phyloP scores from a whole-genome alignment of 192 early-diverging fungal genomes.

The Geranomyces michiganensis region DNA sequence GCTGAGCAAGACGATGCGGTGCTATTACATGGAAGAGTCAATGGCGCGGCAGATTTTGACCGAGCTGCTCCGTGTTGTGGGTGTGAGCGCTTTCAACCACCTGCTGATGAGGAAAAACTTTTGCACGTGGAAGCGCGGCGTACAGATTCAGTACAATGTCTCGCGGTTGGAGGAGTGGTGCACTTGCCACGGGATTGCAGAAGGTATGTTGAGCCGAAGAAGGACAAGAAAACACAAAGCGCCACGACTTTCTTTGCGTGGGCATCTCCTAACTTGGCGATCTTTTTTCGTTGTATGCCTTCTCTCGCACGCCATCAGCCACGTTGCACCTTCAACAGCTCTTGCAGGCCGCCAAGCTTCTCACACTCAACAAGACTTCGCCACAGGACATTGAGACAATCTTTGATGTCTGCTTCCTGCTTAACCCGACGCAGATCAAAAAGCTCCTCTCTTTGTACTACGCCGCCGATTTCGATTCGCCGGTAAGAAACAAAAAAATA shows the following conservation, averaged over 20 bases:
- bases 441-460: slow-evolving; percentile 95
- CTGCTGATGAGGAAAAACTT: slow-evolving; percentile 98
- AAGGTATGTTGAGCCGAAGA: slow-evolving; percentile 60
- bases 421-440: slow-evolving; percentile 96
- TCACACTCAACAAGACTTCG: slow-evolving; percentile 91
- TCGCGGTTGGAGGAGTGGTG: slow-evolving; percentile 99
- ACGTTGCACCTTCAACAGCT: slow-evolving; percentile 89
- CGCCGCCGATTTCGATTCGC: slow-evolving; percentile 94
- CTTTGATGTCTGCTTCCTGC: slow-evolving; percentile 97
- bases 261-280: not conserved
- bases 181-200: slow-evolving; percentile 90
- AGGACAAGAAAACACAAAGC: not conserved
- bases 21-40: slow-evolving; percentile 93
- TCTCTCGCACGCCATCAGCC: slow-evolving; percentile 36
- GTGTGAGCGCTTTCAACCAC: slow-evolving; percentile 95
- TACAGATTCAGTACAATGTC: slow-evolving; percentile 99
- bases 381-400: slow-evolving; percentile 95
- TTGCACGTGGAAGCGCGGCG: slow-evolving; percentile 98
- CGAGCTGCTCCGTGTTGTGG: slow-evolving; percentile 94
- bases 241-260: not conserved
- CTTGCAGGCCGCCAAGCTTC: slow-evolving; percentile 93
- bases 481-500: slow-evolving; percentile 48
- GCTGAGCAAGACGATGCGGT: slow-evolving; percentile 93
- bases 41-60: slow-evolving; percentile 93
- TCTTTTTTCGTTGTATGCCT: not conserved